Percentiles rank a stretch among this genome's conserved stretches.
Conservation (phyloP, 2,329 filamentous ascomycete genomes). For the Alternaria viburni region DNA sequence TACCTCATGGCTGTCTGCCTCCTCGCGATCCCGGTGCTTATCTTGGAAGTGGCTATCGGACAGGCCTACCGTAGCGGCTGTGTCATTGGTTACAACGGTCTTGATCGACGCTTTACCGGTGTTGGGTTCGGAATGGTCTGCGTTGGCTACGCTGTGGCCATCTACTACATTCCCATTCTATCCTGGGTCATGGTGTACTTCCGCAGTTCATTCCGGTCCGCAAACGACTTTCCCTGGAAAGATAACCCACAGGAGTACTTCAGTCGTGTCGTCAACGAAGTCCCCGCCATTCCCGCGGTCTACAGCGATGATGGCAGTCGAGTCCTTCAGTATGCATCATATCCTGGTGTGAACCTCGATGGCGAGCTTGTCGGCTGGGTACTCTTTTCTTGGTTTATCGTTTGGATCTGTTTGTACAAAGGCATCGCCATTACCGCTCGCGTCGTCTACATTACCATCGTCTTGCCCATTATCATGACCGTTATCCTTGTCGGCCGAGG, state of each 20-base stretch:
- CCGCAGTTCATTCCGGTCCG: conserved; percentile 12
- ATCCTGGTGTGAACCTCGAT: neutral
- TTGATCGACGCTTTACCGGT: conserved; percentile 1
- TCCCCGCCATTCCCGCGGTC: neutral
- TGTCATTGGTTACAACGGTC: conserved; percentile 5
- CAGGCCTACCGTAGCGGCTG: conserved; percentile 3
- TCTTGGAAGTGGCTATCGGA: neutral
- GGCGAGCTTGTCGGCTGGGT: conserved; percentile 1
- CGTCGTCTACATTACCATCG: conserved; percentile 28
- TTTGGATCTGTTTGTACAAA: conserved; percentile 20
- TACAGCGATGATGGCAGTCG: neutral
- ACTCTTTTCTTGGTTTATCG: conserved; percentile 9
- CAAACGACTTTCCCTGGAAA: conserved; percentile 20
- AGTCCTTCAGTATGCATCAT: neutral
- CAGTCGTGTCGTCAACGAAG: conserved; percentile 1
- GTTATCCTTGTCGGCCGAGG: conserved; percentile 16
- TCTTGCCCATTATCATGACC: conserved; percentile 18
- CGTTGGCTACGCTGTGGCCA: conserved; percentile 1
- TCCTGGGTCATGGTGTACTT: conserved; percentile 28
- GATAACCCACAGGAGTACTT: conserved; percentile 12
- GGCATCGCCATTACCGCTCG: conserved; percentile 22
- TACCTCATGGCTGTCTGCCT: conserved; percentile 1
- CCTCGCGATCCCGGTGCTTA: conserved; percentile 1
- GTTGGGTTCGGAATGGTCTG: conserved; percentile 3
- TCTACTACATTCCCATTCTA: conserved; percentile 20